These are phyloP conservation scores for Blastobotrys serpentis DNA, from an alignment of 1,139 yeast genomes.

Conservation along the genomic window DNA sequence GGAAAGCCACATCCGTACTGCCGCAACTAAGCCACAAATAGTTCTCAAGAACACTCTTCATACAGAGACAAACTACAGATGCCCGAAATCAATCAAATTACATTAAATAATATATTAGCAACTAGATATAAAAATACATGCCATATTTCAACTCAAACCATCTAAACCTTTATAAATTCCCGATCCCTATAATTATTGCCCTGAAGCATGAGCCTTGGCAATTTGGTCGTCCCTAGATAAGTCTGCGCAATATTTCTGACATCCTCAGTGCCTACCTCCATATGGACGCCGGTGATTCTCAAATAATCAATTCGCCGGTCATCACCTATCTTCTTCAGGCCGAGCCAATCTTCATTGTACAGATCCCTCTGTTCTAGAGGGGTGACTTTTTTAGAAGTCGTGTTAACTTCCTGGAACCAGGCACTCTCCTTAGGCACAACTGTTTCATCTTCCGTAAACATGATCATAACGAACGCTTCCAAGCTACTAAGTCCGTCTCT, in stretches of 20 bases:
- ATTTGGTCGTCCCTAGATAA: conserved; percentile 34
- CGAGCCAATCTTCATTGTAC: conserved; percentile 57
- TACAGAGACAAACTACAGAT: too few relatives aligned
- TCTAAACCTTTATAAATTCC: too few relatives aligned
- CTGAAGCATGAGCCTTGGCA: too few relatives aligned
- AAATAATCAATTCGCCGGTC: conserved; percentile 49
- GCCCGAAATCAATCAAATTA: too few relatives aligned
- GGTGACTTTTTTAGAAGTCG: conserved; percentile 43
- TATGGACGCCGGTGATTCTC: conserved; percentile 61
- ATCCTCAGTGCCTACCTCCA: conserved; percentile 57
- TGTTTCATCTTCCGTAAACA: conserved; percentile 61
- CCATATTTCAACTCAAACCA: too few relatives aligned
- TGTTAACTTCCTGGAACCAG: conserved; percentile 57
- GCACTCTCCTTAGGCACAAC: conserved; percentile 74
- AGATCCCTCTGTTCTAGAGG: conserved; percentile 52
- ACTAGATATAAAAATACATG: too few relatives aligned
- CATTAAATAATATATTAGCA: too few relatives aligned
- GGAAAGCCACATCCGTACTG: not conserved
- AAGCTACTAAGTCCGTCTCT: conserved; percentile 45
- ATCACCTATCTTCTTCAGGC: conserved; percentile 51
- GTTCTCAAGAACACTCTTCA: too few relatives aligned
- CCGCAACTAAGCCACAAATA: too few relatives aligned
- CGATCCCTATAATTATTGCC: too few relatives aligned
- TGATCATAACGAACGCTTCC: conserved; percentile 56
- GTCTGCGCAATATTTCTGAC: conserved; percentile 43